These are phyloP conservation scores for Nothopassalora personata DNA, from an alignment of 2,329 filamentous ascomycete species.

Conservation along the genomic window DNA sequence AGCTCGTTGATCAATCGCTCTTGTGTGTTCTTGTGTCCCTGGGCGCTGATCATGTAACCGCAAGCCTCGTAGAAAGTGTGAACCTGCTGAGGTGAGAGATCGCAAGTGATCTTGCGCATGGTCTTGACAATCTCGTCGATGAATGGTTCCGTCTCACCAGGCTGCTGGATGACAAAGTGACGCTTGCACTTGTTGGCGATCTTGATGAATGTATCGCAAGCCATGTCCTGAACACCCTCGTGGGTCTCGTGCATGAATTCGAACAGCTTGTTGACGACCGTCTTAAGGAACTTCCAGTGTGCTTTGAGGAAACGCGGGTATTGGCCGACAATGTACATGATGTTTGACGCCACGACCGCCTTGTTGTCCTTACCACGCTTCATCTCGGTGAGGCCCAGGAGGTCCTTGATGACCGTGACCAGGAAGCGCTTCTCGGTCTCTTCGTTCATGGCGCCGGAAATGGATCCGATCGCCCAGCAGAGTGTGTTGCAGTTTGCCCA, in stretches of 20 bases:
- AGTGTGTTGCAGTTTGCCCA: constrained; percentile 99
- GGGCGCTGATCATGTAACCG: constrained; percentile 97
- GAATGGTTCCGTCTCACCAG: constrained; percentile 89
- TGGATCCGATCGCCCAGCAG: constrained; percentile 98
- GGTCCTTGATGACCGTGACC: constrained; percentile 97
- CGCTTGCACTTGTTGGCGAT: constrained; percentile 97
- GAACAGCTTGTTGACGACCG: constrained; percentile 98
- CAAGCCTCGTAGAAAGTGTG: constrained; percentile 99
- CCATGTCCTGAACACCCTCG: constrained; percentile 99
- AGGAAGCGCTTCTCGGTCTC: constrained; percentile 98
- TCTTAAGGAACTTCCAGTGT: constrained; percentile 99
- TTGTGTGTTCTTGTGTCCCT: constrained; percentile 90
- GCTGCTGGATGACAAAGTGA: constrained; percentile 93
- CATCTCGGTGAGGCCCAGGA: constrained; percentile 95
- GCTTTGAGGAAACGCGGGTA: constrained; percentile 98
- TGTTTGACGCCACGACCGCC: constrained; percentile 96
- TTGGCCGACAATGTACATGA: constrained; percentile 99
- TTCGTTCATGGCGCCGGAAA: constrained; percentile 98
- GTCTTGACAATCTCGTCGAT: constrained; percentile 98
- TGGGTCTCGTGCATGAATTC: constrained; percentile 99
- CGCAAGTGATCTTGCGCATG: constrained; percentile 91
- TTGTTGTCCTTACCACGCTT: constrained; percentile 99
- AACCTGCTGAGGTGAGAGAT: constrained; percentile 92
- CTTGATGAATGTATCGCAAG: constrained; percentile 99
- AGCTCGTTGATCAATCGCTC: constrained; percentile 85